phyloP scores from a whole-genome alignment of 2,329 filamentous ascomycete genomes.

The Zasmidium cellare region DNA sequence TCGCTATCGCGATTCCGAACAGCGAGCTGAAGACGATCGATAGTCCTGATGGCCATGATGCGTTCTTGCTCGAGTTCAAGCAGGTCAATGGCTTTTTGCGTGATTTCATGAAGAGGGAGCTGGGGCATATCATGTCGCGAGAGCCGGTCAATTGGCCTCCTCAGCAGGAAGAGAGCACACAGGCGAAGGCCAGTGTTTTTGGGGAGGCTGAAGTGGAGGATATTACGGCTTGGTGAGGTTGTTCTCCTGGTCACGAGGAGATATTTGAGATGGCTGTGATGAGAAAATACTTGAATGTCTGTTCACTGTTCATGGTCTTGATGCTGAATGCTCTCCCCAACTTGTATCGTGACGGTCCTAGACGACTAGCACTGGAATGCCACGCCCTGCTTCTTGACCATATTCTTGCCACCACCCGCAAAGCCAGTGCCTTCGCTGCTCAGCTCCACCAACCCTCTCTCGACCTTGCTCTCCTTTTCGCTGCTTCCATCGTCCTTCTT shows the following conservation, averaged over 20 bases:
- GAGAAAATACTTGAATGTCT: too few species aligned
- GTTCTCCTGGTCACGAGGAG: not conserved
- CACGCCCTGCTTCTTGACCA: slow-evolving; percentile 75
- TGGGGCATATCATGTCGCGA: slow-evolving; percentile 82
- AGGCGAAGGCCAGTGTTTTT: slow-evolving; percentile 88
- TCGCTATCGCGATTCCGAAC: slow-evolving; percentile 78
- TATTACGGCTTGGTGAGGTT: slow-evolving; percentile 80
- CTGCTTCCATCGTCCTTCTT: slow-evolving; percentile 23
- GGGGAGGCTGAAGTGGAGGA: slow-evolving; percentile 95
- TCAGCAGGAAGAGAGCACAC: slow-evolving; percentile 51
- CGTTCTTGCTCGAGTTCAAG: slow-evolving; percentile 94
- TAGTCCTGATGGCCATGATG: slow-evolving; percentile 92
- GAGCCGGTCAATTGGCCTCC: slow-evolving; percentile 49
- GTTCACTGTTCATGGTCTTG: too few species aligned
- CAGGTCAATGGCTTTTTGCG: slow-evolving; percentile 90
- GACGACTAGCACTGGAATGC: slow-evolving; percentile 72
- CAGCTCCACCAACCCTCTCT: slow-evolving; percentile 74
- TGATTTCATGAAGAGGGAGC: slow-evolving; percentile 74
- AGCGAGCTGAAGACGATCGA: slow-evolving; percentile 83
- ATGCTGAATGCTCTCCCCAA: too few species aligned
- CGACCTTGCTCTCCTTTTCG: slow-evolving; percentile 56
- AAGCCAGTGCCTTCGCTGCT: slow-evolving; percentile 90
- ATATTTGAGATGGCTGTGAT: too few species aligned
- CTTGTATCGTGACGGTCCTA: not conserved
- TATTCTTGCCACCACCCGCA: slow-evolving; percentile 79